Evolutionary conservation across 2,329 filamentous ascomycete genomes (phyloP), one percentile per base, ranked within the genome.

Genomic region (Verticillium tricorpus): DNA sequence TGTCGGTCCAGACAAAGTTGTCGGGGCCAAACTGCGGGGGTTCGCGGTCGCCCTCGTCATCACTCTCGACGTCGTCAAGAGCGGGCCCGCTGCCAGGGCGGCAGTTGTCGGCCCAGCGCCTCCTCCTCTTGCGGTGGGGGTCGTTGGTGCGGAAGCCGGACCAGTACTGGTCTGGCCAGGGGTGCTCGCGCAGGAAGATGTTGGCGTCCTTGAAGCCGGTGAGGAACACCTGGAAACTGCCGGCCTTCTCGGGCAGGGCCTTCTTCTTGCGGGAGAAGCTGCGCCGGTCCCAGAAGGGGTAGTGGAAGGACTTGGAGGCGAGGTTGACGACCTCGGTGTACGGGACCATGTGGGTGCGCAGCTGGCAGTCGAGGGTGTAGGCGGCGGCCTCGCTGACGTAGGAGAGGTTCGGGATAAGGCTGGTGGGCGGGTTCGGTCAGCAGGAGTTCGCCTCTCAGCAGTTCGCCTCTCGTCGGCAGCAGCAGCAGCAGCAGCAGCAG

Each of bases 181-280:
- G 95, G 71, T 99, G 87, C 72, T 99, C 93, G 64, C 93, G 89
- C 37, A 99, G 80, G 73, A 99, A 99, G 58, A 97, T 85, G 68
- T 96, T 99, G 61, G 95, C 95, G 73, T 99, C 95, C 73, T 97
- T 96, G 79, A 91, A 99, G 8, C 95, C 95, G 72, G 96, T 96
- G 58, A 99, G 80, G 73, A 99, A 99, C 35, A 98, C 92, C 72
- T 99, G 95, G 72, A 99, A 98, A 74, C 94, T 98, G 37, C 95
- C 95, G 11, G 91, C 88, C 74, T 99, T 99, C 52, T 92, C 84
- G 0, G 95, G 95, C 2, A 98, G 82, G 1, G 90, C 82, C 76
- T 92, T 97, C 76, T 90, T 91, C 73, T 93, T 95, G 71, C 92
- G 86, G 72, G 95, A 93, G 71, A 90, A 95, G 69, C 89, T 92